Evolutionary conservation across 2,329 filamentous ascomycete species (phyloP), one percentile per base, ranked within the genome.

Genomic region (Erysiphe neolycopersici): DNA sequence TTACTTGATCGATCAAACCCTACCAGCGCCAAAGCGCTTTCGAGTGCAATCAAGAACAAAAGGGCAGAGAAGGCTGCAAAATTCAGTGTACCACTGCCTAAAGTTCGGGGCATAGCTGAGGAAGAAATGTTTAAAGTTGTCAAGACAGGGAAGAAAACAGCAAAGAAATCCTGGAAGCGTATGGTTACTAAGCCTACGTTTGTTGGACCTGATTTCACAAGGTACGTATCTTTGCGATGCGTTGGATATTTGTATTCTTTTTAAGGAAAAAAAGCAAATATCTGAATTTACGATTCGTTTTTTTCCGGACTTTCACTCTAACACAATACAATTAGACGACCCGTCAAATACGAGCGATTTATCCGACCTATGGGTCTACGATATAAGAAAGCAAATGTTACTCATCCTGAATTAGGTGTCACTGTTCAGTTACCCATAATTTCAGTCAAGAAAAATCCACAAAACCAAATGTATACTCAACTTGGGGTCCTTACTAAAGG

Each of bases 51-150:
- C 65, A 98, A 95, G 71, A 83, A 94, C 61, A 93, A 93, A 69
- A 71, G 89, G 36, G 71, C 71, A 49, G 91, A 93, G 61, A 93
- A 94, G 69, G 83, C 85, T 6, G 89, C 89, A 42, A 81, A 87
- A 58, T 95, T 94, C 59, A 72, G 71, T 30, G 89, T 95, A 35
- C 89, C 89, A 1, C 61, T 98, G 56, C 89, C 89, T 32, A 94
- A 93, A 64, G 89, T 95, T 38, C 73, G 81, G 55, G 87, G 83
- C 50, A 94, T 95, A 53, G 76, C 73, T 51, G 87, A 95, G 65
- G 83, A 92, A 67, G 87, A 93, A 65, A 87, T 94, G 79, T 95
- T 95, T 68, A 87, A 82, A 63, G 85, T 93, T 13, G 75, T 95
- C 56, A 84, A 84, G 65, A 95, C 87, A 30, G 87, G 89, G 54